Percentiles rank a stretch among this genome's conserved stretches.
Conservation (phyloP, 2,329 filamentous ascomycete species). For the Pleurostoma richardsiae region DNA sequence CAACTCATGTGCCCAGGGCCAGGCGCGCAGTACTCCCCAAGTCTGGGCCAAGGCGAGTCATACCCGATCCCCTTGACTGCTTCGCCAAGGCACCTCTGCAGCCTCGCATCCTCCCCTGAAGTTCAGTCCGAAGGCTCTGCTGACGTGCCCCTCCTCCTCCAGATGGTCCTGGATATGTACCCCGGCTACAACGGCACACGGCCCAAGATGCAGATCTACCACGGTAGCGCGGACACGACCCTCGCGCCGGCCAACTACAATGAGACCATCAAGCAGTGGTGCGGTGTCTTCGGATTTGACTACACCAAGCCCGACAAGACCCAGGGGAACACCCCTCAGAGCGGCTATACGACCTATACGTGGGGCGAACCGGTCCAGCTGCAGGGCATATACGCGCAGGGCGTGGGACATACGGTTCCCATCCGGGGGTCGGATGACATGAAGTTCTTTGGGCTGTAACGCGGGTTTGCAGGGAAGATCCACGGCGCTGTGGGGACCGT, state of each 20-base stretch:
- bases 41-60: slow-evolving; percentile 28
- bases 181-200: slow-evolving; percentile 39
- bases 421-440: slow-evolving; percentile 19
- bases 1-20: slow-evolving; percentile 46
- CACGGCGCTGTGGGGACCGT: too few relatives aligned
- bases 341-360: slow-evolving; percentile 30
- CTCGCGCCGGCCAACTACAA: slow-evolving; percentile 43
- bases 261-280: slow-evolving; percentile 54
- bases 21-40: slow-evolving; percentile 32
- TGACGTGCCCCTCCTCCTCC: too few relatives aligned
- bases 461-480: background rate
- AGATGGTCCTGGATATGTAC: slow-evolving; percentile 37
- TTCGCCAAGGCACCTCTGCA: too few relatives aligned
- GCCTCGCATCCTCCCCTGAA: too few relatives aligned
- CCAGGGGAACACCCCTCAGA: slow-evolving; percentile 25
- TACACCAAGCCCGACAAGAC: slow-evolving; percentile 14
- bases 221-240: slow-evolving; percentile 34
- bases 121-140: too few relatives aligned
- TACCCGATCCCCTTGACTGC: too few relatives aligned
- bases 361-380: slow-evolving; percentile 28
- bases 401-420: slow-evolving; percentile 18
- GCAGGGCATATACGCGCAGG: slow-evolving; percentile 22
- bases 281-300: slow-evolving; percentile 37
- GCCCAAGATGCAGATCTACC: slow-evolving; percentile 35
- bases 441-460: slow-evolving; percentile 23